A percentile compares a stretch with the other conserved stretches of the same genome.
Evolutionary conservation across 2,329 filamentous ascomycete genomes (phyloP).

Genomic region (Epichloe glyceriae): DNA sequence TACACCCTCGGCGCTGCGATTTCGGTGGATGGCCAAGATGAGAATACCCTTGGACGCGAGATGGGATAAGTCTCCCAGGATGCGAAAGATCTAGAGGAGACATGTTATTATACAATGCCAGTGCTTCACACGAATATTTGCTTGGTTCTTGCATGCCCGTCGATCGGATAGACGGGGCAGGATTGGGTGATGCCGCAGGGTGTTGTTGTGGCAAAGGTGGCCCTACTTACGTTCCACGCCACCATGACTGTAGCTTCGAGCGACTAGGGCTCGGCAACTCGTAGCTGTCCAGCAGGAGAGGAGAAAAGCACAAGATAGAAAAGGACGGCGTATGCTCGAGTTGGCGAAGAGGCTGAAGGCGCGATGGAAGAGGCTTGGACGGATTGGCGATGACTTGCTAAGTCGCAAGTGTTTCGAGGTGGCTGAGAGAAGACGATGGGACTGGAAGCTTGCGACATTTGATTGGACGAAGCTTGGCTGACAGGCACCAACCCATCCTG

Average conservation of each 20-base stretch:
- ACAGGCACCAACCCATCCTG: not conserved
- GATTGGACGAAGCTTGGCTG: slow-evolving; percentile 2
- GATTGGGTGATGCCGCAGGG: not conserved
- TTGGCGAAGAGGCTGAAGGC: not conserved
- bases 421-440: not conserved
- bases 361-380: not conserved
- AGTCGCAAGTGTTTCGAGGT: slow-evolving; percentile 1
- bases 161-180: not conserved
- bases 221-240: slow-evolving; percentile 26
- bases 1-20: slow-evolving; percentile 78
- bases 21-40: slow-evolving; percentile 80
- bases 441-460: not conserved
- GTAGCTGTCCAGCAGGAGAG: not conserved
- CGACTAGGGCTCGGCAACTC: not conserved
- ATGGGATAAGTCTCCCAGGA: slow-evolving; percentile 75
- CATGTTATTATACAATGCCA: not conserved
- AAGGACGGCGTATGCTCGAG: not conserved
- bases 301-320: not conserved
- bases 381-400: not conserved
- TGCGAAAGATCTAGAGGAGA: slow-evolving; percentile 48
- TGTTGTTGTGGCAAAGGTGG: not conserved
- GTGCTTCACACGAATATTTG: not conserved
- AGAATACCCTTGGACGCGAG: slow-evolving; percentile 79
- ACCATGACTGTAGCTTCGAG: slow-evolving; percentile 20
- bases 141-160: not conserved